A percentile compares a stretch with the other conserved stretches of the same genome.
Conservation (phyloP, 331 rosid species). For the Dryas integrifolia region DNA sequence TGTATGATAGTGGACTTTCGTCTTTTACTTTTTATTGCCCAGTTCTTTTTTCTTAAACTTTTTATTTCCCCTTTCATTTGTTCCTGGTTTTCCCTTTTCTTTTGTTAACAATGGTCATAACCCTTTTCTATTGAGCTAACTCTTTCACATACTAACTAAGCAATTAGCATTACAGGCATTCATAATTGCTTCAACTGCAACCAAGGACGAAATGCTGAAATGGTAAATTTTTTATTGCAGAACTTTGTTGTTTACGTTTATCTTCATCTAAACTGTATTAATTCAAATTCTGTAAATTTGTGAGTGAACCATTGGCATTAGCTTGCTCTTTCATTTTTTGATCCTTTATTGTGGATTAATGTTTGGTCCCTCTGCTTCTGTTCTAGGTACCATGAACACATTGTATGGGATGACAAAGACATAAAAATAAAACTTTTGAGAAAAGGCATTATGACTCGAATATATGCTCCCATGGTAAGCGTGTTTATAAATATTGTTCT, state of each 20-base stretch:
- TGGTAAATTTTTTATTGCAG: constrained; percentile 49
- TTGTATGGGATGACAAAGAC: constrained; percentile 96
- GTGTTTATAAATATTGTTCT: background rate
- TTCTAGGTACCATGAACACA: constrained; percentile 79
- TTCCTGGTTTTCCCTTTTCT: background rate
- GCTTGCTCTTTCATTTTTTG: background rate
- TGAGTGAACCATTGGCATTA: background rate
- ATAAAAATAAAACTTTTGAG: constrained; percentile 68
- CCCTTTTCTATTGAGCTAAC: background rate
- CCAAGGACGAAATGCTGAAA: constrained; percentile 77
- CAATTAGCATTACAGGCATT: constrained; percentile 69
- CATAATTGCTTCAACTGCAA: constrained; percentile 92
- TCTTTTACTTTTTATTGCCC: background rate
- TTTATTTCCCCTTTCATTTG: background rate
- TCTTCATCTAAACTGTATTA: background rate
- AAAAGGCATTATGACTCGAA: constrained; percentile 90
- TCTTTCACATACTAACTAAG: constrained; percentile 25
- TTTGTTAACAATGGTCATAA: background rate
- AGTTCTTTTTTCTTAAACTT: background rate
- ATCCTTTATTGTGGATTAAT: background rate
- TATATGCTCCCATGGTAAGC: constrained; percentile 83
- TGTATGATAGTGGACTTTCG: background rate
- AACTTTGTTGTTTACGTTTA: constrained; percentile 2
- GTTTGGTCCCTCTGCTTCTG: constrained; percentile 22
- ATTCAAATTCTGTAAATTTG: background rate